Conservation (phyloP, 1,139 yeast genomes). For the Taiozyma sp. region DNA sequence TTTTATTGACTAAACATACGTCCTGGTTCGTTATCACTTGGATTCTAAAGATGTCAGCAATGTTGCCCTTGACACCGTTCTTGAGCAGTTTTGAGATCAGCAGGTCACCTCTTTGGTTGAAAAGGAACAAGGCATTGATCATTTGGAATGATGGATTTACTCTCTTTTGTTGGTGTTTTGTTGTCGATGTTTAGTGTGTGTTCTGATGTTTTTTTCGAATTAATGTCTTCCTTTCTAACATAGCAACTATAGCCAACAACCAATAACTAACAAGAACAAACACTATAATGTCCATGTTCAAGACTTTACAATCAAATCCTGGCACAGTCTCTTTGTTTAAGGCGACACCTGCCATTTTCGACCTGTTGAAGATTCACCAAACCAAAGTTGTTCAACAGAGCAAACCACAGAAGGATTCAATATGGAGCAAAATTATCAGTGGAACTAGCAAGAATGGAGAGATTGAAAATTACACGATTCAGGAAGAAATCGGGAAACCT, state of each 20-base stretch:
- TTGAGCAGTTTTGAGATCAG: constrained; percentile 70
- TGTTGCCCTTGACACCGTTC: constrained; percentile 64
- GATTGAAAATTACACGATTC: neutral
- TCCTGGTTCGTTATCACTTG: constrained; percentile 73
- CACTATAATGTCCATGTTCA: constrained; percentile 21
- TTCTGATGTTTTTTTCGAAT: neutral
- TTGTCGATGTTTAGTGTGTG: neutral
- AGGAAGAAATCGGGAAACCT: constrained; percentile 17
- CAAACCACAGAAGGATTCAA: neutral
- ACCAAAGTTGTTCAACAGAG: neutral
- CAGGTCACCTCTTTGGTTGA: constrained; percentile 81
- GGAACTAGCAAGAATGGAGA: constrained; percentile 3
- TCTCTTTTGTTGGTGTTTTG: neutral
- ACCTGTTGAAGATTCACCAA: neutral
- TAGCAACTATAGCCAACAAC: neutral
- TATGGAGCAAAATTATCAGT: constrained; percentile 5
- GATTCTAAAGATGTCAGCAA: constrained; percentile 84
- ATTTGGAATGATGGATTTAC: constrained; percentile 28
- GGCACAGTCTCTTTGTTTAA: constrained; percentile 20
- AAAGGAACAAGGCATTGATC: constrained; percentile 79
- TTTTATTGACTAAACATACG: constrained; percentile 17
- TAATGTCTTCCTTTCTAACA: neutral
- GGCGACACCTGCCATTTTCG: constrained; percentile 5
- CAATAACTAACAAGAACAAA: neutral
- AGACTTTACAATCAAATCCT: constrained; percentile 18